phyloP scores from a whole-genome alignment of 2,329 filamentous ascomycete genomes.

The Acrodontium crateriforme region DNA sequence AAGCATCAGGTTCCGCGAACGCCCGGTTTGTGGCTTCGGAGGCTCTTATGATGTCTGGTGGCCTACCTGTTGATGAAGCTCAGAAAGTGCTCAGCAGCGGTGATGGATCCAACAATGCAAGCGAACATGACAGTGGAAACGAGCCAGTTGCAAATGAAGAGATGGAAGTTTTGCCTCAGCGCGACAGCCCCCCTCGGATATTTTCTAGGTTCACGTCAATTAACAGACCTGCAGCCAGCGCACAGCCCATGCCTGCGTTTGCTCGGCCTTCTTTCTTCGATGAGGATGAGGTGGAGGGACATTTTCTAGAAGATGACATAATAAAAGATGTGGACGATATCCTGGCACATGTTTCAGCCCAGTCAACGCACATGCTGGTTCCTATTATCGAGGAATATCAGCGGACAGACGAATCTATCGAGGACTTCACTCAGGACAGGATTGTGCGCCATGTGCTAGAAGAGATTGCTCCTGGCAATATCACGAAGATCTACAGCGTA shows the following conservation, averaged over 20 bases:
- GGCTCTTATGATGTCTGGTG: not conserved
- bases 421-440: constrained; percentile 16
- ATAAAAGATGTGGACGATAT: constrained; percentile 1
- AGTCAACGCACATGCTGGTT: no score
- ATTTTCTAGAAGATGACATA: no score
- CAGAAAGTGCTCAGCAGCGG: not conserved
- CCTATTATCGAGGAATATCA: no score
- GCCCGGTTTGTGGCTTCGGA: not conserved
- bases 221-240: constrained; percentile 1
- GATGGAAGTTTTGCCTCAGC: not conserved
- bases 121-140: not conserved
- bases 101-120: not conserved
- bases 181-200: not conserved
- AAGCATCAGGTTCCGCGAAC: no score
- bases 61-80: not conserved
- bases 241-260: not conserved
- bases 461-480: constrained; percentile 21
- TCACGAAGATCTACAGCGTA: constrained; percentile 26
- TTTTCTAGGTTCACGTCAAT: constrained; percentile 4
- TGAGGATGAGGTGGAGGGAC: constrained; percentile 3
- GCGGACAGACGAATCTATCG: constrained; percentile 7
- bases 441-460: constrained; percentile 27
- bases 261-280: not conserved
- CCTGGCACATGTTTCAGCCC: constrained; percentile 7
- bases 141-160: not conserved